phyloP scores from a whole-genome alignment of 345 rosid genomes.

The Rhizophora mangle region DNA sequence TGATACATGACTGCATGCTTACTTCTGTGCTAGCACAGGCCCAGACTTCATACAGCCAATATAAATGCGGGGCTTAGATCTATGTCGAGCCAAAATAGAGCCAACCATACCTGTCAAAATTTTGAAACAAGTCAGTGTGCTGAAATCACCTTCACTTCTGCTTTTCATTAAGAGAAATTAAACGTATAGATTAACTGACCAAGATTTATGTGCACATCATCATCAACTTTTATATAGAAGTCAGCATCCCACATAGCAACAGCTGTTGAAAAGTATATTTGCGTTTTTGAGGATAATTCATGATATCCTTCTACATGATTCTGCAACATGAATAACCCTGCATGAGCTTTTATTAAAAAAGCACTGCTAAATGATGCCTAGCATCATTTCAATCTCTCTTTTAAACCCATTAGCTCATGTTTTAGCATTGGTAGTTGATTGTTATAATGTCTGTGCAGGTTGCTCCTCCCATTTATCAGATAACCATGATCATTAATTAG shows the following conservation, averaged over 20 bases:
- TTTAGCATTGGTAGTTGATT: neutral
- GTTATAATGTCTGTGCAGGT: no score
- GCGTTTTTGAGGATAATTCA: slow-evolving; percentile 68
- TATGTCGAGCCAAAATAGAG: slow-evolving; percentile 77
- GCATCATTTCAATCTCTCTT: slow-evolving; percentile 3
- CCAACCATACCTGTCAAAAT: slow-evolving; percentile 59
- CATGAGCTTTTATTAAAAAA: neutral
- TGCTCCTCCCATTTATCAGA: no score
- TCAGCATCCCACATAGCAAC: slow-evolving; percentile 83
- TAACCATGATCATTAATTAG: neutral
- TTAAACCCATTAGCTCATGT: neutral
- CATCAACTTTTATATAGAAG: slow-evolving; percentile 78
- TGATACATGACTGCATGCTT: slow-evolving; percentile 21
- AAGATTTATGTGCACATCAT: slow-evolving; percentile 82
- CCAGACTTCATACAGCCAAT: slow-evolving; percentile 99
- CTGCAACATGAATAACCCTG: slow-evolving; percentile 37
- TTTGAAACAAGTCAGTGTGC: slow-evolving; percentile 16
- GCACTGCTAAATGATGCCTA: neutral
- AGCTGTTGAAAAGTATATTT: slow-evolving; percentile 59
- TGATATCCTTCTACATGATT: slow-evolving; percentile 82
- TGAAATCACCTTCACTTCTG: slow-evolving; percentile 5
- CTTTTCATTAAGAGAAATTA: slow-evolving; percentile 6
- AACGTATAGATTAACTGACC: slow-evolving; percentile 49
- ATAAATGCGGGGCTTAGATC: slow-evolving; percentile 69
- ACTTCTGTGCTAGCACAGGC: slow-evolving; percentile 89